Evolutionary conservation across 1,139 yeast genomes (phyloP), one percentile per base, ranked within the genome.

Genomic region (Hyphopichia buzzinii): DNA sequence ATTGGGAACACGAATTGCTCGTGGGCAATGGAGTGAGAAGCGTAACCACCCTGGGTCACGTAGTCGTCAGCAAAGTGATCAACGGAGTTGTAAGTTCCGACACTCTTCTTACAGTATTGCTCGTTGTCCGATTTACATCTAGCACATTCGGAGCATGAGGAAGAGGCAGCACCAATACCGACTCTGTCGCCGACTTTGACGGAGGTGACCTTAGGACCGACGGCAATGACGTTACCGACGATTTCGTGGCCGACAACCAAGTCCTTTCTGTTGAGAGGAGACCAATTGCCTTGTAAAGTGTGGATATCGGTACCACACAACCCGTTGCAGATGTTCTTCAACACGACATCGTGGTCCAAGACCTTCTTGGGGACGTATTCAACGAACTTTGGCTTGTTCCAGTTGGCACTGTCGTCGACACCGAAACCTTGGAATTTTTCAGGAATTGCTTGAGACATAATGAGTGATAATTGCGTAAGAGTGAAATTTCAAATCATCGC

Each of bases 251-350:
- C 76, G 34, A 55, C 50, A 30, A 59, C 60, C 28, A 54, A 51
- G 35, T 62, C 63, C n/a, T 47, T 36, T 47, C 67, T 51, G 15
- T 46, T 42, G 44, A 49, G 45, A 15, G 66, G 55, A 11, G 62
- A 52, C 61, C 74, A 67, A 41, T 68, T 72, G 23, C 78, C 81
- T 37, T 55, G 51, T 32, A 64, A 57, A 27, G 74, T 64, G 50
- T 74, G 81, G 41, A 74, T 53, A 48, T 78, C 84, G 10, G 80
- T 66, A 22, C 83, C 84, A 59, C 88, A 81, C 41, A 81, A 66
- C 24, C 86, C 85, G 53, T 85, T 76, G 37, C 67, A 66, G 36
- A 63, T 57, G 47, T 52, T 67, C 53, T 74, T 59, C 44, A 77
- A 54, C 15, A 70, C 76, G 22, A 78, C 72, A 48, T 70, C 76